phyloP scores from a whole-genome alignment of 257 asterid species.

The Marsdenia floribunda region DNA sequence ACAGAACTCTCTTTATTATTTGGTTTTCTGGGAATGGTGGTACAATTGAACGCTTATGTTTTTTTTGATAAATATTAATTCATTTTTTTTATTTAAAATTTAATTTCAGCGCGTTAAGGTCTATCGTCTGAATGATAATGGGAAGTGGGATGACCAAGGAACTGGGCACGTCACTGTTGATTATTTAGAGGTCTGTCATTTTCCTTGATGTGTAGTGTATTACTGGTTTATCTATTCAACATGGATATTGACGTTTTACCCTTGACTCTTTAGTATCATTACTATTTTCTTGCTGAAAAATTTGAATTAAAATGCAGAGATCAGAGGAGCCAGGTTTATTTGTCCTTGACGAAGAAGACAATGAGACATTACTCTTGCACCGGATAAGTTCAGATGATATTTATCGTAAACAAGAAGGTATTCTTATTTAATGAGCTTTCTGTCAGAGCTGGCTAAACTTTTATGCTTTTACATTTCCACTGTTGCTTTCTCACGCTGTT shows the following conservation, averaged over 20 bases:
- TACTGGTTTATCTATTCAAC: neutral
- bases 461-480: neutral
- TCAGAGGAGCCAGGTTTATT: constrained; percentile 76
- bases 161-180: constrained; percentile 94
- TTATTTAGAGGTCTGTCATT: constrained; percentile 62
- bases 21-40: neutral
- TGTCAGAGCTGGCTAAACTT: neutral
- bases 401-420: constrained; percentile 97
- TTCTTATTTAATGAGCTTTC: constrained; percentile 3
- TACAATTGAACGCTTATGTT: too few relatives aligned
- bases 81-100: neutral
- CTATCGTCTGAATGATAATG: constrained; percentile 82
- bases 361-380: constrained; percentile 71
- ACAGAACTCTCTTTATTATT: neutral
- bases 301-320: constrained; percentile 48
- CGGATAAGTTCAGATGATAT: constrained; percentile 88
- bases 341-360: constrained; percentile 83
- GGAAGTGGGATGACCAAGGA: constrained; percentile 99
- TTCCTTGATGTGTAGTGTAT: neutral
- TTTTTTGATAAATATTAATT: too few relatives aligned
- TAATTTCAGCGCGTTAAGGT: constrained; percentile 88
- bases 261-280: neutral
- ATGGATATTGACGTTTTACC: constrained; percentile 8
- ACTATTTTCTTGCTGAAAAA: neutral
- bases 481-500: constrained; percentile 6